A percentile compares a stretch with the other conserved stretches of the same genome.
Conservation (phyloP, 345 rosid genomes). For the Citropsis articulata region DNA sequence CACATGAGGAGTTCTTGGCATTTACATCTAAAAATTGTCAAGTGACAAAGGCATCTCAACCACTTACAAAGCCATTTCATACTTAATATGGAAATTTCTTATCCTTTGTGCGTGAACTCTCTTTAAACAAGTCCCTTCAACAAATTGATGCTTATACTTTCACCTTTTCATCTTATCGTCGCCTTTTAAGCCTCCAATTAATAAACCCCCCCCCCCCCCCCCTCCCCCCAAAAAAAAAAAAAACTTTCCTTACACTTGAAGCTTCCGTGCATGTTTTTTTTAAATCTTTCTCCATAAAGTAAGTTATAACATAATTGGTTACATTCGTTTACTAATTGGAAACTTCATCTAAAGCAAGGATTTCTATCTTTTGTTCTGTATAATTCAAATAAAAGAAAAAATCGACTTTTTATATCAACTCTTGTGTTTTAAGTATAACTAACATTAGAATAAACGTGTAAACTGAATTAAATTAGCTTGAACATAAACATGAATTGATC, state of each 20-base stretch:
- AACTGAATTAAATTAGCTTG: too few species aligned
- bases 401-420: too few species aligned
- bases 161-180: not conserved
- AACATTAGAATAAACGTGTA: too few species aligned
- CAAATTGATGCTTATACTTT: constrained; percentile 14
- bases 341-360: not conserved
- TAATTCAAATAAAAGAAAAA: too few species aligned
- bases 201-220: not conserved
- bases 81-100: constrained; percentile 8
- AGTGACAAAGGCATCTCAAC: constrained; percentile 13
- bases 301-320: not conserved
- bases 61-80: not conserved
- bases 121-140: constrained; percentile 3
- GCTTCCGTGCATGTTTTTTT: too few species aligned
- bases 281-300: not conserved
- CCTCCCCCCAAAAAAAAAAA: too few species aligned
- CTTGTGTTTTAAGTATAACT: too few species aligned
- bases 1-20: not conserved
- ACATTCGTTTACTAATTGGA: not conserved
- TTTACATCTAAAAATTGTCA: constrained; percentile 15
- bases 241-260: not conserved
- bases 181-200: not conserved
- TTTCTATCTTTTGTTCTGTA: not conserved
- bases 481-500: too few species aligned
- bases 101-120: constrained; percentile 12